Evolutionary conservation across 768 basidiomycete genomes (phyloP), one percentile per base, ranked within the genome.

Genomic region (Epithele typhae): DNA sequence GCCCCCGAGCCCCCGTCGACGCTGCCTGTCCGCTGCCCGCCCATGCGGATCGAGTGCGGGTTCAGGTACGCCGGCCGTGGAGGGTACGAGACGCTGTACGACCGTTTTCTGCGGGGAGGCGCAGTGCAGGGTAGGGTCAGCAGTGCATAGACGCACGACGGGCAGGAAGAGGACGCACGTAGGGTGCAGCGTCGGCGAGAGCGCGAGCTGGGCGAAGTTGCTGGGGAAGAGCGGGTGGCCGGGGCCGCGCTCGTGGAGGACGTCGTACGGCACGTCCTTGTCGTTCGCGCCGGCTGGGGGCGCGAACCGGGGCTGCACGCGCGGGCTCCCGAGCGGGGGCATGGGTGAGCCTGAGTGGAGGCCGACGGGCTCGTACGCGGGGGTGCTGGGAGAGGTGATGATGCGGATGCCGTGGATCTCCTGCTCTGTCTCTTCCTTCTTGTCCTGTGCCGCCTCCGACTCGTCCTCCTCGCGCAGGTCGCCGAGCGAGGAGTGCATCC

Each of bases 191-290:
- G 84, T 89, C 18, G 88, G 87, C 25, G 77, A 78, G 27, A 75
- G 55, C 21, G 78, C 76, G 52, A 92, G 64, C 45, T 76, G 75
- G 25, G 86, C 78, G 64, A 92, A 94, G 59, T 78, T 87, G 54
- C 79, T 84, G 3, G 87, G 87, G 68, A 94, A 94, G 6, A 92
- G 67, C 12, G 89, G 90, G 53, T 82, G 77, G 0, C 87, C 90
- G 2, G 84, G 81, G 1, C 69, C 72, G 5, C 87, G 74, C 53
- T 88, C 86, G 8, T 74, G 77, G n/a, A 77, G 66, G 3, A 72
- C 64, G 59, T 79, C 69, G 56, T 80, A 77, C 11, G 63, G 51
- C 25, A 41, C 58, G 10, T 51, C 64, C 15, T 40, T 46, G 19
- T 54, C 57, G 44, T 49, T 46, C 22, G 54, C 47, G 11, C 51